Evolutionary conservation across 2,329 filamentous ascomycete genomes (phyloP), one percentile per base, ranked within the genome.

Genomic region (Scolecobasidium constrictum): DNA sequence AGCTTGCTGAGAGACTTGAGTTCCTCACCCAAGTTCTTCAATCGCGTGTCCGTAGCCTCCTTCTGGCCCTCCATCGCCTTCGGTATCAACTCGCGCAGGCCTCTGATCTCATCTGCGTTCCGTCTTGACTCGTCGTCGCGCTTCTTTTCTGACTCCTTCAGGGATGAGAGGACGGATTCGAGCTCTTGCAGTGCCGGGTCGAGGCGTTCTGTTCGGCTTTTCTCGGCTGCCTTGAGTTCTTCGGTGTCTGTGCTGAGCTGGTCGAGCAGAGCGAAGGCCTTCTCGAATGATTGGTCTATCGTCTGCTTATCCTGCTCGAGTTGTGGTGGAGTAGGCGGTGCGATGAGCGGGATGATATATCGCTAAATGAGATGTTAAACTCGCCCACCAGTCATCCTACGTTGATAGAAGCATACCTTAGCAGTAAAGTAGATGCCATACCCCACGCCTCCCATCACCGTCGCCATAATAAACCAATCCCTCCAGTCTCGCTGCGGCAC

Each of bases 391-490:
- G n/a, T n/a, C n/a, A n/a, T n/a, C 15, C 4, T 17, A 11, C 16
- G 16, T 16, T 28, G 12, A 23, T n/a, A 26, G 23, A 7, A 19
- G 15, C 40, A 33, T 7, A 86, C 83, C 76, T 93, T 93, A 47
- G 87, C 85, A 13, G 95, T 74, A 50, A 81, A 77, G 59, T 92
- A 98, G 17, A 94, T 64, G 0, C 88, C 90, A 56, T 95, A 96
- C 31, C 86, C 75, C 16, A 95, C 81, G 38, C 88, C 86, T 45
- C 87, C 83, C 48, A 93, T 82, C 11, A 96, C 85, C 0, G 92
- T 98, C 5, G 92, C 92, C 86, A 96, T 94, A 63, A 98, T 96
- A 65, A 98, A 98, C 84, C 87, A 96, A 59, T 98, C 92, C 48
- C 93, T 77, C 92, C 92, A 98, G 65, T 98, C 92, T 56, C 92